Evolutionary conservation across 208 protist species (phyloP).

Genomic region (Wallacemonas collosoma): DNA sequence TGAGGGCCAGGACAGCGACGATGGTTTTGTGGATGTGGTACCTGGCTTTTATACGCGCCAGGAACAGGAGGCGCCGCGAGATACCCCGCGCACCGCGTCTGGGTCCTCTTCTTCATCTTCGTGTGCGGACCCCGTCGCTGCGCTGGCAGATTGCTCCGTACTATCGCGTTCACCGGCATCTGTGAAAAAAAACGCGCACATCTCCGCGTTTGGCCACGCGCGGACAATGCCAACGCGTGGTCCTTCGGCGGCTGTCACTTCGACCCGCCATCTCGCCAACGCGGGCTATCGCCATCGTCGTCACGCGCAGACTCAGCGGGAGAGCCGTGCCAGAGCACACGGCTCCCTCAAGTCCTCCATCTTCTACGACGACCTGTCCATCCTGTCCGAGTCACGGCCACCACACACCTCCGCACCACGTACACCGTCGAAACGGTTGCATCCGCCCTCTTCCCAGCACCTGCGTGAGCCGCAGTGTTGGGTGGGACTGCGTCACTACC

Average conservation of each 20-base stretch:
- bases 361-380: constrained; percentile 5
- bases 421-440: not conserved
- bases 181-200: too few species aligned
- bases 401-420: too few species aligned
- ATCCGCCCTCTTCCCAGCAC: not conserved
- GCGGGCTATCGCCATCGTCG: not conserved
- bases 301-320: not conserved
- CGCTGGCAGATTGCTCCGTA: not conserved
- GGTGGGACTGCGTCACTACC: constrained; percentile 14
- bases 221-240: too few species aligned
- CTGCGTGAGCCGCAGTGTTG: constrained; percentile 5
- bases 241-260: too few species aligned
- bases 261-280: too few species aligned
- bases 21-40: not conserved
- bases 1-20: not conserved
- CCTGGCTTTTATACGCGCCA: too few species aligned
- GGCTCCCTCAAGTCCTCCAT: not conserved
- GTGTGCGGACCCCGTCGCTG: too few species aligned
- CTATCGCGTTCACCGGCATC: not conserved
- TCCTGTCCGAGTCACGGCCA: not conserved
- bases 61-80: too few species aligned
- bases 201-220: too few species aligned
- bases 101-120: too few species aligned
- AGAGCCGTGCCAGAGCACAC: too few species aligned
- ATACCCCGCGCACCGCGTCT: too few species aligned